Base-by-base conservation (phyloP, 805 yeast genomes). In the Diddensiella santjacobensis region DNA sequence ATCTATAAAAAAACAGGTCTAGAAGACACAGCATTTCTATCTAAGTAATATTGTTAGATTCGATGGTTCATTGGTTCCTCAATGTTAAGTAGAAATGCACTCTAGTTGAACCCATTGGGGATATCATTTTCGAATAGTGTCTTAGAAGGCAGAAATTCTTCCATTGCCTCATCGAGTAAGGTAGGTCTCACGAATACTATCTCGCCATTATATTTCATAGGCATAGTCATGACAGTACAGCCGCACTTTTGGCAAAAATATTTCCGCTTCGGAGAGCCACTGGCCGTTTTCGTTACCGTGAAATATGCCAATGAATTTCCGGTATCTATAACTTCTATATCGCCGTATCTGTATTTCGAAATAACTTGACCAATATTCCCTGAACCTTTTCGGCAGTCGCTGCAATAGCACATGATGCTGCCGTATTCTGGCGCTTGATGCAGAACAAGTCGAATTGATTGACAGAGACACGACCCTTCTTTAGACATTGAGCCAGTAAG, bases 351-450 rank as follows among this genome's bases (percentile, higher is more conserved):
- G 22, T 26, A 51, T 15, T 22, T 26, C 3, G 46, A 49, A 3
- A 48, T 20, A 23, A 42, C 29, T 23, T 51, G 54, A 18, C 52
- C 54, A 3, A 49, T 15, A 35, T 51, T 49, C 11, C 54, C 54
- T 3, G 54, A 51, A 15, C 31, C 42, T 29, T 51, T 48, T 30
- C 54, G 47, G 42, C 54, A 51, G 33, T 51, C 52, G n/a, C 42
- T 13, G 41, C 54, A 51, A 42, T 41, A 51, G 36, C 54, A 51
- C 31, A 26, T 26, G 15, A 46, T 19, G 11, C 40, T 24, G 8
- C 22, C 43, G 18, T 35, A 30, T 18, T 23, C 33, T 8, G 50
- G 46, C 10, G 38, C 24, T 3, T 33, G 38, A 11, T 8, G n/a
- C 4, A 43, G 33, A 18, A 31, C 24, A 13, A 49, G 24, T 13